A percentile compares a stretch with the other conserved stretches of the same genome.
phyloP scores from a whole-genome alignment of 805 yeast species.

The Grigorovia transvaalensis region DNA sequence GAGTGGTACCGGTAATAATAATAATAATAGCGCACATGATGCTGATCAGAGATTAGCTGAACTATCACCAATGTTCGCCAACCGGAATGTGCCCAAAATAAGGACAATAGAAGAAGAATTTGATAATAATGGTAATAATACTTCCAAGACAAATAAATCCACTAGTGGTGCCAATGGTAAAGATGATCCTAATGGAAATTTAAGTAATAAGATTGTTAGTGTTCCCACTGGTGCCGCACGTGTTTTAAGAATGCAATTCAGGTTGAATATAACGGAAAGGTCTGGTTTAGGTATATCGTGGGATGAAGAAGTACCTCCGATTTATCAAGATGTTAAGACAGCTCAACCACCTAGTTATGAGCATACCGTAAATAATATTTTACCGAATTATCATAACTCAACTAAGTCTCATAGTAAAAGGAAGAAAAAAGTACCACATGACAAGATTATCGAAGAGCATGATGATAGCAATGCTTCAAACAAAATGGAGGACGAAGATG shows the following conservation, averaged over 20 bases:
- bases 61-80: constrained; percentile 35
- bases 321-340: constrained; percentile 74
- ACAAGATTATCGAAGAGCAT: not conserved
- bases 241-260: constrained; percentile 89
- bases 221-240: constrained; percentile 93
- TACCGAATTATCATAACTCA: constrained; percentile 1
- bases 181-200: not conserved
- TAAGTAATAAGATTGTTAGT: constrained; percentile 34
- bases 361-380: constrained; percentile 7
- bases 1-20: not conserved
- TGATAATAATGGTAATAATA: constrained; percentile 4
- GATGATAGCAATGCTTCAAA: not conserved
- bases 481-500: not conserved
- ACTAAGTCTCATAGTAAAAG: not conserved
- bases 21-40: constrained; percentile 1
- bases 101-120: constrained; percentile 15
- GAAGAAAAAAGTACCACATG: not conserved
- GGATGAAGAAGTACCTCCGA: constrained; percentile 99
- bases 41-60: constrained; percentile 35
- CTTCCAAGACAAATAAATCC: constrained; percentile 2
- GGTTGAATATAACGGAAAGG: constrained; percentile 71
- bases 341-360: constrained; percentile 81
- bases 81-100: constrained; percentile 20
- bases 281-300: constrained; percentile 94
- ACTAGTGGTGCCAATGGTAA: not conserved